phyloP scores from a whole-genome alignment of 805 yeast species.

The Cyberlindnera petersonii region DNA sequence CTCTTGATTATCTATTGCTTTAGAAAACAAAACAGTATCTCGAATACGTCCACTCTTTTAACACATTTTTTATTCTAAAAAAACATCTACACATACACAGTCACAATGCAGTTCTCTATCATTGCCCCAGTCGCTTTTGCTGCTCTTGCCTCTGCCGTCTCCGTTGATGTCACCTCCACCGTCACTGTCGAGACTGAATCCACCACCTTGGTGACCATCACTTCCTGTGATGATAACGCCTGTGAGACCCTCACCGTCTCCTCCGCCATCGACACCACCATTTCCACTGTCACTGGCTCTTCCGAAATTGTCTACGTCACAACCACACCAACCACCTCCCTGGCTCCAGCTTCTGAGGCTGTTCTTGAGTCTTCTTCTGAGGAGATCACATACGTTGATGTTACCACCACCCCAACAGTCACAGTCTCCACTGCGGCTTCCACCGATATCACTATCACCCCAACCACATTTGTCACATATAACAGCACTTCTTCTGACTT shows the following conservation, averaged over 20 bases:
- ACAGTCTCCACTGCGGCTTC: slow-evolving; percentile 40
- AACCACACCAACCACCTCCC: slow-evolving; percentile 5
- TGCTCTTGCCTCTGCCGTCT: slow-evolving; percentile 23
- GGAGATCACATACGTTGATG: slow-evolving; percentile 36
- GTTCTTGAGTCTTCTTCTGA: slow-evolving; percentile 42
- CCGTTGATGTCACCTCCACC: slow-evolving; percentile 24
- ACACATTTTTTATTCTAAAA: too few relatives aligned
- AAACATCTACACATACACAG: slow-evolving; percentile 4
- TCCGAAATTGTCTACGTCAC: slow-evolving; percentile 2
- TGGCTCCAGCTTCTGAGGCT: slow-evolving; percentile 14
- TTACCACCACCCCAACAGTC: slow-evolving; percentile 36
- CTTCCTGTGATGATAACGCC: slow-evolving; percentile 25
- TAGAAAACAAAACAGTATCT: slow-evolving; percentile 8
- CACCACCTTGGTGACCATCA: slow-evolving; percentile 27
- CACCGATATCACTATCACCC: slow-evolving; percentile 35
- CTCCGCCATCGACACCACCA: slow-evolving; percentile 21
- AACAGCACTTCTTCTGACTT: slow-evolving; percentile 15
- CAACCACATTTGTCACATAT: slow-evolving; percentile 36
- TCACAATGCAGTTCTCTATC: slow-evolving; percentile 27
- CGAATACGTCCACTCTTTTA: slow-evolving; percentile 26
- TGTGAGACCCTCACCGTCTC: slow-evolving; percentile 22
- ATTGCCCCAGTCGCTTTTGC: slow-evolving; percentile 25
- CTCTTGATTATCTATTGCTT: slow-evolving; percentile 5
- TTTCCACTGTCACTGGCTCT: slow-evolving; percentile 21
- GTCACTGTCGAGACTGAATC: slow-evolving; percentile 11